phyloP scores from a whole-genome alignment of 352 stramenopile species.

The Globisporangium cederbergense region DNA sequence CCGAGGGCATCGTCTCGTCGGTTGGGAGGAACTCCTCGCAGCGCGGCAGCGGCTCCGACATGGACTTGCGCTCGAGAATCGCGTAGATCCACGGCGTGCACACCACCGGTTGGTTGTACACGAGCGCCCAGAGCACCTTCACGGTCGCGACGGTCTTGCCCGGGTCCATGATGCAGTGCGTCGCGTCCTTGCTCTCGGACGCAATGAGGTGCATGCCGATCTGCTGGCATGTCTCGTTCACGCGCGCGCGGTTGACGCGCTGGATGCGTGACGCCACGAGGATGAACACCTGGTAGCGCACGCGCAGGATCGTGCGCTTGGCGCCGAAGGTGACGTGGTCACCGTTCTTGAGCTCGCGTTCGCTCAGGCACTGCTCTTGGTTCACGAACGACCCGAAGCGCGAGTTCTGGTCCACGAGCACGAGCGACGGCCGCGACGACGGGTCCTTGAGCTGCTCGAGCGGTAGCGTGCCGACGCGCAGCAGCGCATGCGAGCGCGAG shows the following conservation, averaged over 20 bases:
- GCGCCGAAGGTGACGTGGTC: conserved; percentile 82
- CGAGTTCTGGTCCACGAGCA: conserved; percentile 76
- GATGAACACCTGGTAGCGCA: conserved; percentile 81
- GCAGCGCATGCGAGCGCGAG: conserved; percentile 70
- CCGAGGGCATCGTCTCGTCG: conserved; percentile 47
- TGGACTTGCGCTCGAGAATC: conserved; percentile 65
- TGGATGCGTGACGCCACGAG: conserved; percentile 76
- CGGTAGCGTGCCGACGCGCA: conserved; percentile 67
- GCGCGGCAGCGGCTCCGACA: conserved; percentile 68
- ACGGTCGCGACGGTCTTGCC: conserved; percentile 76
- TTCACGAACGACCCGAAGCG: conserved; percentile 89
- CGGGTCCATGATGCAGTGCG: conserved; percentile 86
- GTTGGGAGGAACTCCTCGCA: conserved; percentile 75
- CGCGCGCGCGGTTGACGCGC: conserved; percentile 43
- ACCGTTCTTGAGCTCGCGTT: conserved; percentile 51
- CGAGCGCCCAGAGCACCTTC: conserved; percentile 84
- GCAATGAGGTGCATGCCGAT: conserved; percentile 80
- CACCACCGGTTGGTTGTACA: conserved; percentile 83
- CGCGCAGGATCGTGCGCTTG: conserved; percentile 75
- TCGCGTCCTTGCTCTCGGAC: conserved; percentile 54
- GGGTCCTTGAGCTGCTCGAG: conserved; percentile 56
- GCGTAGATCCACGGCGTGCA: conserved; percentile 78
- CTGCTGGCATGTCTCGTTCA: conserved; percentile 75
- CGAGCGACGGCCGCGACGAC: conserved; percentile 53
- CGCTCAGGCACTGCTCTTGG: conserved; percentile 51